These are phyloP conservation scores for Gracilaria caudata DNA, from an alignment of 23 red algal genomes.

Conservation along the genomic window DNA sequence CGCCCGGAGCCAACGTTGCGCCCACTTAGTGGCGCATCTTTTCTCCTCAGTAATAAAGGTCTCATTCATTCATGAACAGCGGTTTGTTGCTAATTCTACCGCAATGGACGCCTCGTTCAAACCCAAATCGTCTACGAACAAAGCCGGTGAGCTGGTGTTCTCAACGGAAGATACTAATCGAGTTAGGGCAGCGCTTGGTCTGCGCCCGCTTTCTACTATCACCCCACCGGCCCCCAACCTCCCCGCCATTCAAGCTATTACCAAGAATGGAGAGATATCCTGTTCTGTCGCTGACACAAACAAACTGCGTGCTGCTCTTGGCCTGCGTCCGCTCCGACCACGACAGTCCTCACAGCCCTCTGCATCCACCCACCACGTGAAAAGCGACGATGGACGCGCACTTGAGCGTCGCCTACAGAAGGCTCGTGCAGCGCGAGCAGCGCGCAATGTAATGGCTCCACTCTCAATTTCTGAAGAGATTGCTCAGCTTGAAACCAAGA, in stretches of 20 bases:
- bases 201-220: slow-evolving; percentile 28
- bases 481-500: background rate
- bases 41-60: no score
- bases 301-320: slow-evolving; percentile 60
- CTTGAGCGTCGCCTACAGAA: slow-evolving; percentile 30
- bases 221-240: background rate
- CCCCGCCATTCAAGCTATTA: background rate
- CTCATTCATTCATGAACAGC: background rate
- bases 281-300: slow-evolving; percentile 77
- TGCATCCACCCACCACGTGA: background rate
- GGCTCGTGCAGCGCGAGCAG: slow-evolving; percentile 22
- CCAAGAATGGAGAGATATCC: slow-evolving; percentile 63
- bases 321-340: slow-evolving; percentile 53
- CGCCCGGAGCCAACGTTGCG: no score
- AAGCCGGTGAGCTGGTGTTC: slow-evolving; percentile 42
- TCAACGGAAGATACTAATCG: slow-evolving; percentile 80
- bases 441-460: slow-evolving; percentile 10
- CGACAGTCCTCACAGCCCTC: background rate
- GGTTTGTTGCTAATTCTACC: background rate
- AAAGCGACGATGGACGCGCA: background rate
- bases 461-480: slow-evolving; percentile 37
- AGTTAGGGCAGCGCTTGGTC: slow-evolving; percentile 56
- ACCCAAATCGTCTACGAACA: background rate
- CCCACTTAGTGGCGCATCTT: no score
- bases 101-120: slow-evolving; percentile 3